Base-by-base conservation (phyloP, 2,329 filamentous ascomycete genomes). In the Microcyclospora pomicola region DNA sequence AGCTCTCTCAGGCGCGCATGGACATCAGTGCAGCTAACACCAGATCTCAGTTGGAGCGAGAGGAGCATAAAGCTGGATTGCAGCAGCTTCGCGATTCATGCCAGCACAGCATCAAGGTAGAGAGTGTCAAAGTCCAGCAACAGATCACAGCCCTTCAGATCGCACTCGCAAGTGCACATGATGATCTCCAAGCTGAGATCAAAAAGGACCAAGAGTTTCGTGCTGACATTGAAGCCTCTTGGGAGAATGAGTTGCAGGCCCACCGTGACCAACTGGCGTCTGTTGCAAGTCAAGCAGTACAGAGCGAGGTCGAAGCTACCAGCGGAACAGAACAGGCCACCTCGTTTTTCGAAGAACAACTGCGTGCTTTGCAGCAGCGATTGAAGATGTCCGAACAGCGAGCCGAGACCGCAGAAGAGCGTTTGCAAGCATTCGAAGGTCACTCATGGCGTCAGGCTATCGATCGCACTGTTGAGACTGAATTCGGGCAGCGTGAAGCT, bases 141-240 rank as follows among this genome's bases (percentile, higher is more conserved):
- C 31, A 32, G 12, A 16, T 35, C 11, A 30, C 28, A 16, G 28
- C 35, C 3, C 34, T 39, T 29, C 42, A 39, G 39, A 15, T 33
- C 10, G 19, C 24, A 15, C 38, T 43, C 9, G 28, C 28, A 14
- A 39, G 39, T 28, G 38, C 35, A 11, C 15, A 36, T 15, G 29
- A 19, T 12, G 42, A 41, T 30, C 9, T 38, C 11, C 33, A 39
- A 24, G 30, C 12, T 10, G 13, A 29, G 9, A 33, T 34, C 13
- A 36, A 35, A 5, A 27, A 28, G 2, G 14, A 36, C 15, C 11
- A 34, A 14, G 14, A 30, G 15, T 46, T 41, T 29, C 36, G 24
- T 2, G 34, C 28, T 9, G 31, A 39, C 9, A 15, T 45, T 12
- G 29, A 45, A 14, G 11, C 35, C 11, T 33, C 15, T 15, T 43